These are phyloP conservation scores for Spatholobus suberectus DNA, from an alignment of 306 rosid genomes.

Conservation along the genomic window DNA sequence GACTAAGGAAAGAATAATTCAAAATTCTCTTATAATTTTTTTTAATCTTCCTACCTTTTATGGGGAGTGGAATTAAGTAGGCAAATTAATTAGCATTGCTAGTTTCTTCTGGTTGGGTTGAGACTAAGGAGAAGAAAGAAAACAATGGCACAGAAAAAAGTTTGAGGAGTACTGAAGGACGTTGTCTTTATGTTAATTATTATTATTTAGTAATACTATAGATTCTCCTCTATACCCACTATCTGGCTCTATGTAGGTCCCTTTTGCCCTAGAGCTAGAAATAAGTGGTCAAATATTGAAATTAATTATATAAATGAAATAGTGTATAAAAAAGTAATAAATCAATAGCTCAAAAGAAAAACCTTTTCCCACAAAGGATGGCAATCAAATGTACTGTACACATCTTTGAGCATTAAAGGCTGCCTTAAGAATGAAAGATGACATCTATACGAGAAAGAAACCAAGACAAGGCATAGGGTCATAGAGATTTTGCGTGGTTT, in stretches of 20 bases:
- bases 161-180: slow-evolving; percentile 32
- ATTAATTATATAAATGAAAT: slow-evolving; percentile 3
- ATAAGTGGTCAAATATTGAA: slow-evolving; percentile 25
- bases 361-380: slow-evolving; percentile 33
- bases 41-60: background rate
- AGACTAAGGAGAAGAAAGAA: slow-evolving; percentile 27
- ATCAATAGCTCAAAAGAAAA: background rate
- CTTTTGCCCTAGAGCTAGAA: slow-evolving; percentile 21
- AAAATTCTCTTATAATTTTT: background rate
- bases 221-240: slow-evolving; percentile 3
- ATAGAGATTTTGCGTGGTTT: slow-evolving; percentile 49
- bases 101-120: slow-evolving; percentile 56
- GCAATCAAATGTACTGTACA: slow-evolving; percentile 39
- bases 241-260: background rate
- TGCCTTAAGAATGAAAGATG: slow-evolving; percentile 48
- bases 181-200: slow-evolving; percentile 32
- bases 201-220: too few relatives aligned
- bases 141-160: background rate
- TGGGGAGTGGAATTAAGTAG: slow-evolving; percentile 28
- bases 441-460: slow-evolving; percentile 46
- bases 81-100: slow-evolving; percentile 28
- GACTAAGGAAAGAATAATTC: slow-evolving; percentile 55
- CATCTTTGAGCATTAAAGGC: slow-evolving; percentile 45
- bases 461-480: slow-evolving; percentile 42
- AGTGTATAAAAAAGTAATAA: background rate